Base-by-base conservation (phyloP, 371 early-diverging fungal genomes). In the Globomyces sp. region DNA sequence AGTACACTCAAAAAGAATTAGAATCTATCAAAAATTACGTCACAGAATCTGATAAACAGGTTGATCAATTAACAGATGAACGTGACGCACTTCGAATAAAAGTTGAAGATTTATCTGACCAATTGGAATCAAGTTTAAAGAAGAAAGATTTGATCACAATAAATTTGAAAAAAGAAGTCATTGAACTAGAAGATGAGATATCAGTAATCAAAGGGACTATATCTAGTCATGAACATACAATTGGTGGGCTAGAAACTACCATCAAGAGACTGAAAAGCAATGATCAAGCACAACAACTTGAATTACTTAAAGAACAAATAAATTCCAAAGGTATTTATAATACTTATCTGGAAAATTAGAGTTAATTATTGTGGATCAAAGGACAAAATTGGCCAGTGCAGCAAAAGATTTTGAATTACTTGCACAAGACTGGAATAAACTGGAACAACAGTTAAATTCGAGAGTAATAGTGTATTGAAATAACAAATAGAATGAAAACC, bases 371-470 rank as follows among this genome's bases (percentile, higher is more conserved):
- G 61, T 6, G 36, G 53, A 57, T 1, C 53, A 79, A 34, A 41
- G 70, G 37, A 57, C 58, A 6, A 67, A 73, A 55, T 65, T 82
- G 9, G 66, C 68, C 37, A 71, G 77, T 43, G 41, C 76, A 4
- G 63, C 75, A 41, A 55, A 60, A 4, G 83, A 82, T 60, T 78
- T 82, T 66, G 80, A 79, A 67, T 62, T 80, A 24, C 73, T 82
- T 6, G 71, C 73, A 37, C 13, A 73, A 10, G 83, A 82, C 62
- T 82, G 81, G 81, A 76, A 79, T 46, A 37, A 69, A 57, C 48
- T 80, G 9, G 78, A 78, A 48, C 59, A 65, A 50, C 59, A 65
- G 2, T 36, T 48, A 2, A 4, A 50, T 53, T 58, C 46, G 55
- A 63, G 13, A 44, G 42, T 44, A 58, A 44, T 3, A 6, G 44